Conservation (phyloP, 768 basidiomycete genomes). For the Trametes coccinea region DNA sequence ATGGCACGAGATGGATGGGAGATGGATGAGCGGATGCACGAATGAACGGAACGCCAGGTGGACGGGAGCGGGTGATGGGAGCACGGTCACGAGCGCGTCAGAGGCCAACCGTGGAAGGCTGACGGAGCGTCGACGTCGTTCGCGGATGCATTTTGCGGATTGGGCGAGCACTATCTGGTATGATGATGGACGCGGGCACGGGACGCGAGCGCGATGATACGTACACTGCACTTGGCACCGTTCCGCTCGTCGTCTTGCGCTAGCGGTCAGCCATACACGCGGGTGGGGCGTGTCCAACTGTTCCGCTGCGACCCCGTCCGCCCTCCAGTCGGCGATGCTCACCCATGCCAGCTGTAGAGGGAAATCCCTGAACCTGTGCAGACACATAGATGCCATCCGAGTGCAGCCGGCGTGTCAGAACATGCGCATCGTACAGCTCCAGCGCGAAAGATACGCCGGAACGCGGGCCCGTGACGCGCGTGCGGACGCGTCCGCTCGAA, state of each 20-base stretch:
- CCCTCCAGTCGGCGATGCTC: not conserved
- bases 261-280: not conserved
- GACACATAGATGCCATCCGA: not conserved
- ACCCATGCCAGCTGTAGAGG: not conserved
- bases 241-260: too few relatives aligned
- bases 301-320: not conserved
- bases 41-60: not conserved
- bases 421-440: not conserved
- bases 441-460: not conserved
- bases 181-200: too few relatives aligned
- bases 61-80: not conserved
- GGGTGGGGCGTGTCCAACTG: not conserved
- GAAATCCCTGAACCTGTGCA: not conserved
- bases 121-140: too few relatives aligned
- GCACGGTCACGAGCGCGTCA: not conserved
- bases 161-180: too few relatives aligned
- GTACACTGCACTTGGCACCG: too few relatives aligned
- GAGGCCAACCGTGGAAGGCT: not conserved
- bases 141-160: too few relatives aligned
- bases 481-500: not conserved
- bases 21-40: not conserved
- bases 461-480: not conserved
- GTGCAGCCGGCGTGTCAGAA: not conserved
- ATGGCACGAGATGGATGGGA: not conserved
- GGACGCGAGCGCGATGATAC: too few relatives aligned